Percentiles rank a stretch among this genome's conserved stretches.
Conservation (phyloP, 139 green algal species). For the Ettlia oleoabundans region DNA sequence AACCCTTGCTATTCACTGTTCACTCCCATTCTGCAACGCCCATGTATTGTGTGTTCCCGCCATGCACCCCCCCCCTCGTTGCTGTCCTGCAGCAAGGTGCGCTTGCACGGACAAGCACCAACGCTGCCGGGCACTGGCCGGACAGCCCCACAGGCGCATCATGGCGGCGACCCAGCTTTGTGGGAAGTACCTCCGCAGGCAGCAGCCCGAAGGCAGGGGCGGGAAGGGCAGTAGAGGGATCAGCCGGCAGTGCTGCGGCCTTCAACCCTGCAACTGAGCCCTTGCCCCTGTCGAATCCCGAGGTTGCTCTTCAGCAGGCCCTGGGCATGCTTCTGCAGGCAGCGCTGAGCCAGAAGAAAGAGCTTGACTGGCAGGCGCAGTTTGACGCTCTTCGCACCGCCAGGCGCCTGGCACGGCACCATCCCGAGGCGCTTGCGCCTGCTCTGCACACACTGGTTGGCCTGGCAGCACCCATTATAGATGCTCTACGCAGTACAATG, state of each 20-base stretch:
- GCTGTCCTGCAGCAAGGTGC: background rate
- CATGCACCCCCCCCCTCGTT: background rate
- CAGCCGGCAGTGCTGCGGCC: background rate
- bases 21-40: no score
- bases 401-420: conserved; percentile 69
- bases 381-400: conserved; percentile 73
- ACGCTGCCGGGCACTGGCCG: background rate
- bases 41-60: no score
- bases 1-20: no score
- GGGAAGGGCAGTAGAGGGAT: background rate
- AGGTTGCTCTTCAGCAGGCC: conserved; percentile 1
- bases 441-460: conserved; percentile 70
- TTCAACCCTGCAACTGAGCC: background rate
- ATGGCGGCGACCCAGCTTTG: background rate
- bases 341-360: conserved; percentile 75
- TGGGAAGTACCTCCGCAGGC: background rate
- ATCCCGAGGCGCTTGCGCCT: conserved; percentile 53
- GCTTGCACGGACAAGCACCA: background rate
- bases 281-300: conserved; percentile 3
- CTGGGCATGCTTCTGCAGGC: conserved; percentile 51
- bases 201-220: background rate
- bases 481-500: conserved; percentile 74
- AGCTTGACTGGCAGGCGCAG: conserved; percentile 87
- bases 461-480: conserved; percentile 65
- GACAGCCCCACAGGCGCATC: conserved; percentile 1